A percentile compares a stretch with the other conserved stretches of the same genome.
Evolutionary conservation across 441 rosid genomes (phyloP).

Genomic region (Aleurites moluccanus): DNA sequence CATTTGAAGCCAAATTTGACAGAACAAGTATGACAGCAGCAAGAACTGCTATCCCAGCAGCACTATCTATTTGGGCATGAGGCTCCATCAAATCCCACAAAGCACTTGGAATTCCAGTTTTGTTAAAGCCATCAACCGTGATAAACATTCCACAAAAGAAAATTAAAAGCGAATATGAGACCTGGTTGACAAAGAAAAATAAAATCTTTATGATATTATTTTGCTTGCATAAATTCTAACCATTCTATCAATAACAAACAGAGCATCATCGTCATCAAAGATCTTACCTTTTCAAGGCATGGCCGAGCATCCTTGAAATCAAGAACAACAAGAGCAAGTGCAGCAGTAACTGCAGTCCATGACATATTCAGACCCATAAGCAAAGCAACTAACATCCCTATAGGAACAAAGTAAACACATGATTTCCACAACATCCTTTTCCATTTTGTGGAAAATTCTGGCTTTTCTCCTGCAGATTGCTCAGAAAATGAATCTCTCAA

Average conservation of each 20-base stretch:
- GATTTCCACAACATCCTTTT: slow-evolving; percentile 50
- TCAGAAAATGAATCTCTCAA: background rate
- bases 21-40: slow-evolving; percentile 60
- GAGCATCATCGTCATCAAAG: background rate
- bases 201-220: background rate
- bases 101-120: slow-evolving; percentile 72
- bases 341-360: background rate
- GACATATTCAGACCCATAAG: background rate
- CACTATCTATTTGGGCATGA: slow-evolving; percentile 44
- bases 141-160: slow-evolving; percentile 95
- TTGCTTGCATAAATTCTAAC: background rate
- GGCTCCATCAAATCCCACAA: slow-evolving; percentile 80
- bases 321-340: background rate
- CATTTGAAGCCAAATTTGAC: slow-evolving; percentile 80
- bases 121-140: slow-evolving; percentile 75
- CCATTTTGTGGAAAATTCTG: slow-evolving; percentile 24
- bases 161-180: slow-evolving; percentile 69
- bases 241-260: background rate
- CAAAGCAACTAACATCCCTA: slow-evolving; percentile 47
- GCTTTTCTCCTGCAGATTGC: background rate
- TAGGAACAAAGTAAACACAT: slow-evolving; percentile 54
- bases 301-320: background rate
- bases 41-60: slow-evolving; percentile 53
- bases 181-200: slow-evolving; percentile 42
- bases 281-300: background rate